These are phyloP conservation scores for Lanmaoa pseudosensibilis DNA, from an alignment of 768 basidiomycete genomes.

Conservation along the genomic window DNA sequence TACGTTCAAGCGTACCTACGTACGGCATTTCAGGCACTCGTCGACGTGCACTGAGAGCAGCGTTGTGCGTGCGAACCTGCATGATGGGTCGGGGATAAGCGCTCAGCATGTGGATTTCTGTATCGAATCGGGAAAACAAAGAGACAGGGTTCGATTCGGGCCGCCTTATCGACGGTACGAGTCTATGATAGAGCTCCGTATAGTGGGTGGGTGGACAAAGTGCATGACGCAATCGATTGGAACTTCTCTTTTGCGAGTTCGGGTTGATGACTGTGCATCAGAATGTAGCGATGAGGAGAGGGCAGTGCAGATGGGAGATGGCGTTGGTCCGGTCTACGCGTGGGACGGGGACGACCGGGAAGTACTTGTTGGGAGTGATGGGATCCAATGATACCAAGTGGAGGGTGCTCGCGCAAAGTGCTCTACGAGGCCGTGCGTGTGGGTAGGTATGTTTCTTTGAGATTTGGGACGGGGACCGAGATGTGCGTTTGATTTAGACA, in stretches of 20 bases:
- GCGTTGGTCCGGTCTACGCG: neutral
- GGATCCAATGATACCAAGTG: neutral
- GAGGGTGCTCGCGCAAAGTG: neutral
- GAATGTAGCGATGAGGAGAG: neutral
- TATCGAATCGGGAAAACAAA: neutral
- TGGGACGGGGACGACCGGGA: neutral
- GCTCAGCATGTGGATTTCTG: no score
- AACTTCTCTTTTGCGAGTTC: neutral
- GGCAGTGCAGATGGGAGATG: neutral
- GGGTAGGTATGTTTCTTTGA: no score
- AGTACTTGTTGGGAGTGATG: no score
- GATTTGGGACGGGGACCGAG: no score
- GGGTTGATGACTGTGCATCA: neutral
- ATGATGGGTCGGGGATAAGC: no score
- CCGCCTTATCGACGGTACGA: neutral
- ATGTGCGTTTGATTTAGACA: no score
- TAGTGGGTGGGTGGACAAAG: neutral
- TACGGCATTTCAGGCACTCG: neutral
- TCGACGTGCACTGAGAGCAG: neutral
- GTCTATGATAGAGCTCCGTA: no score
- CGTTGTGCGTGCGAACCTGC: neutral
- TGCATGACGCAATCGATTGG: no score
- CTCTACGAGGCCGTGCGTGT: no score
- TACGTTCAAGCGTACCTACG: no score
- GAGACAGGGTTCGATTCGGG: neutral